Percentiles rank a stretch among this genome's conserved stretches.
These are phyloP conservation scores for Rostrohypoxylon terebratum DNA, from an alignment of 495 filamentous ascomycete genomes.

Conservation along the genomic window DNA sequence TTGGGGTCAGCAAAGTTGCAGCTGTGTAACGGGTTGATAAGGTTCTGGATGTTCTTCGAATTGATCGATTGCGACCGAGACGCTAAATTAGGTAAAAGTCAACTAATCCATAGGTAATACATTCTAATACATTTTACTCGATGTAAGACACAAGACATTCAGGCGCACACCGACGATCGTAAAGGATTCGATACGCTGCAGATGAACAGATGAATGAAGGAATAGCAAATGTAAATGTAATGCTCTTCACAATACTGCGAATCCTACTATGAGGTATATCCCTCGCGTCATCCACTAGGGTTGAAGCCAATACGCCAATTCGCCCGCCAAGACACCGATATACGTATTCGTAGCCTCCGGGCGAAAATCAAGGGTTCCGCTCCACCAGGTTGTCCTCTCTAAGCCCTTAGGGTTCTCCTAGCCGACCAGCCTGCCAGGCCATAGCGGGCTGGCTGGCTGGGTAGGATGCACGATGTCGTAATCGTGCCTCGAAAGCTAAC, in stretches of 20 bases:
- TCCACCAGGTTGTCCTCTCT: slow-evolving; percentile 26
- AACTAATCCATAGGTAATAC: neutral
- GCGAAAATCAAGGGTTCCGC: slow-evolving; percentile 26
- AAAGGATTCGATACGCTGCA: slow-evolving; percentile 17
- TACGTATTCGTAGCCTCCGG: slow-evolving; percentile 10
- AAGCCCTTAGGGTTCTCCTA: slow-evolving; percentile 17
- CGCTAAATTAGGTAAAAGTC: neutral
- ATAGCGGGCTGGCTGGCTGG: too few species aligned
- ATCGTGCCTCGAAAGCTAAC: slow-evolving; percentile 19
- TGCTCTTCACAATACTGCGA: neutral
- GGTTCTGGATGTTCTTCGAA: neutral
- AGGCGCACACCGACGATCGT: slow-evolving; percentile 12
- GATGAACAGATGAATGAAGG: neutral
- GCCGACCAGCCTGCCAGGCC: slow-evolving; percentile 8
- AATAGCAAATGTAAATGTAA: slow-evolving; percentile 8
- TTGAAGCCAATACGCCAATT: slow-evolving; percentile 18
- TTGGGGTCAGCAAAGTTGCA: neutral
- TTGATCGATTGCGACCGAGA: slow-evolving; percentile 7
- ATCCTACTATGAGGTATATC: too few species aligned
- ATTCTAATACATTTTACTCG: neutral
- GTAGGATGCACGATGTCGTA: slow-evolving; percentile 31
- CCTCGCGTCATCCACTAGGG: slow-evolving; percentile 12
- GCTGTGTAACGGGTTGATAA: neutral
- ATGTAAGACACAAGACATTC: slow-evolving; percentile 16
- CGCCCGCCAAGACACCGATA: slow-evolving; percentile 23